Base-by-base conservation (phyloP, 1,284 basidiomycete genomes). In the Pascua guehoae region DNA sequence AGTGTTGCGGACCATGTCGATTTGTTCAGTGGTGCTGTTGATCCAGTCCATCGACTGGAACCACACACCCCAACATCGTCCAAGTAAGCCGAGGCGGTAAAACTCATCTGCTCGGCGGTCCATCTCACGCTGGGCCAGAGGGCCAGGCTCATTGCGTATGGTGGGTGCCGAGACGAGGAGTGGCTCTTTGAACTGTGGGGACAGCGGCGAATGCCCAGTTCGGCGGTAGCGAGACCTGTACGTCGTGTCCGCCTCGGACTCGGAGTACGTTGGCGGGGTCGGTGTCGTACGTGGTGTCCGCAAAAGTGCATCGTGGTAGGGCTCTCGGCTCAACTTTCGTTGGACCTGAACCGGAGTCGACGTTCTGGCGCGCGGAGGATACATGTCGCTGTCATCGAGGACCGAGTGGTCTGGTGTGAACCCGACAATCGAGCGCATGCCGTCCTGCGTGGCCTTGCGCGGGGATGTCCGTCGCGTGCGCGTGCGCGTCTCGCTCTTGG, bases 21-120 rank as follows among this genome's bases (percentile, higher is more conserved):
- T 74, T 51, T 75, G 71, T 14, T 47, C 50, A 12, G 66, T 68
- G 2, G 73, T 75, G 14, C 60, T 63, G 67, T 70, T 16, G 24
- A 75, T 63, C 69, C 73, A 74, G 39, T 71, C 65, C 14, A 63
- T 57, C 4, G 69, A 61, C 42, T 66, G 63, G 15, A 57, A 51
- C 75, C 75, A 77, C 44, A 69, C 66, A 49, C 72, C 70, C 63
- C 66, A 72, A 47, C 74, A 75, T 45, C 74, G 58, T 2, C 72
- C 74, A 50, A 72, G 41, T n/a, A 76, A 44, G 0, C 73, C 74
- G 4, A 69, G 52, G 8, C 64, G 58, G 53, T 71, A 68, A 47
- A 74, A 77, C 12, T 57, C 57, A 52, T 74, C 70, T 10, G 72
- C 75, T 24, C 62, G 58, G 17, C 46, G 47, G 39, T 75, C 75